Conservation (phyloP, 83 land plant species). For the Thuja plicata region DNA sequence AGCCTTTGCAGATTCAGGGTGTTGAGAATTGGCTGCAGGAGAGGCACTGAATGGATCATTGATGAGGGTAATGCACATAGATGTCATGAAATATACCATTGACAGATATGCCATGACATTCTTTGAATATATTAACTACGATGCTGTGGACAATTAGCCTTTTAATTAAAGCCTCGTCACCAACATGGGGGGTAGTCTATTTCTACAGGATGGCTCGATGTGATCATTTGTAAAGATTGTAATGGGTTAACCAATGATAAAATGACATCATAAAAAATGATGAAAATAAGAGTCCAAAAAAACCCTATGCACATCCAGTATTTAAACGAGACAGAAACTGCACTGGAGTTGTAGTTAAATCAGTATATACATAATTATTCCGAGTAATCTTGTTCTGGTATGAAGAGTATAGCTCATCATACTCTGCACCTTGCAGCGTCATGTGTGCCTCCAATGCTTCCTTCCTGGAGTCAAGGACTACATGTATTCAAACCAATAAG, state of each 20-base stretch:
- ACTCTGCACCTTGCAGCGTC: not conserved
- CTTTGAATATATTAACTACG: not conserved
- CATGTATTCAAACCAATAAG: not conserved
- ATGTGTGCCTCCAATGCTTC: not conserved
- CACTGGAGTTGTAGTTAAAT: not conserved
- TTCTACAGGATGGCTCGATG: not conserved
- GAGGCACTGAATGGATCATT: not conserved
- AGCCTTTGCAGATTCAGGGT: not conserved
- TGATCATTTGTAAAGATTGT: not conserved
- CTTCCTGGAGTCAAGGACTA: not conserved
- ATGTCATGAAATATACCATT: not conserved
- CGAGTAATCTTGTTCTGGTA: not conserved
- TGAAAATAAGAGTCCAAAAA: not conserved
- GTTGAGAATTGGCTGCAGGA: not conserved
- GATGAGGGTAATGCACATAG: not conserved
- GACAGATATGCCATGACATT: not conserved
- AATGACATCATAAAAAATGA: not conserved
- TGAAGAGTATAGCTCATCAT: not conserved
- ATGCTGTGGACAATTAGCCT: not conserved
- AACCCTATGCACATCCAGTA: not conserved
- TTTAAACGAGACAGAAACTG: not conserved
- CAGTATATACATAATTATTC: not conserved
- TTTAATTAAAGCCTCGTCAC: not conserved
- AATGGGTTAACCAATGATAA: not conserved
- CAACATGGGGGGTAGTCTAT: not conserved